Evolutionary conservation across 345 rosid species (phyloP).

Genomic region (Boechera retrofracta): DNA sequence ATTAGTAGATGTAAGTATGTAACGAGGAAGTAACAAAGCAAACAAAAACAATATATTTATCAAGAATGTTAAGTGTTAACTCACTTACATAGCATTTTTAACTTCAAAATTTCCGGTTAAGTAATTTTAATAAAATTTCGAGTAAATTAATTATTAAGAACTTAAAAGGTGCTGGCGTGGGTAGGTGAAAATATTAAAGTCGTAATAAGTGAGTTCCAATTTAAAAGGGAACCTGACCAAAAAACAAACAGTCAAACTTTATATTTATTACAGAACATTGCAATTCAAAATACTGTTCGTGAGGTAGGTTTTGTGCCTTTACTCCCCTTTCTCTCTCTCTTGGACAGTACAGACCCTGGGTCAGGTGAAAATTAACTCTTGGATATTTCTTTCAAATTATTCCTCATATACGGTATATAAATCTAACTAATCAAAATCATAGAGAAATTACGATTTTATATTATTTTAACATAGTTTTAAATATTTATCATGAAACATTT

Average conservation of each 20-base stretch:
- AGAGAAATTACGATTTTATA: not conserved
- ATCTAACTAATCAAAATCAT: not conserved
- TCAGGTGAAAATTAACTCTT: conserved; percentile 12
- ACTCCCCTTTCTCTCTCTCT: not conserved
- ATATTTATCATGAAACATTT: not conserved
- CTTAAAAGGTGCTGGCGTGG: conserved; percentile 2
- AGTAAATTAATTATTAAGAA: not conserved
- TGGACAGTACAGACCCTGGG: not conserved
- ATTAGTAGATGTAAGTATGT: not conserved
- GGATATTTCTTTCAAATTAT: not conserved
- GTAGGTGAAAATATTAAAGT: conserved; percentile 38
- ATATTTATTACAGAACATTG: conserved; percentile 18
- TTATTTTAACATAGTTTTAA: not conserved
- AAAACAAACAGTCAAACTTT: conserved; percentile 30
- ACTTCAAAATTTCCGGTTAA: too few relatives aligned
- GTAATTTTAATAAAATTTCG: not conserved
- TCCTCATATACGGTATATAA: not conserved
- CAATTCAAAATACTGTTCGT: conserved; percentile 8
- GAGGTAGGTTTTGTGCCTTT: conserved; percentile 41
- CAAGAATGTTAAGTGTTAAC: not conserved
- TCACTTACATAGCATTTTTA: not conserved
- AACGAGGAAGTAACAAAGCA: not conserved
- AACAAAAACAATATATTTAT: conserved; percentile 1
- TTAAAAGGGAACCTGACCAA: conserved; percentile 31
- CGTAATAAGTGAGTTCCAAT: conserved; percentile 30